Base-by-base conservation (phyloP, 306 rosid species). In the Fagus sylvatica region DNA sequence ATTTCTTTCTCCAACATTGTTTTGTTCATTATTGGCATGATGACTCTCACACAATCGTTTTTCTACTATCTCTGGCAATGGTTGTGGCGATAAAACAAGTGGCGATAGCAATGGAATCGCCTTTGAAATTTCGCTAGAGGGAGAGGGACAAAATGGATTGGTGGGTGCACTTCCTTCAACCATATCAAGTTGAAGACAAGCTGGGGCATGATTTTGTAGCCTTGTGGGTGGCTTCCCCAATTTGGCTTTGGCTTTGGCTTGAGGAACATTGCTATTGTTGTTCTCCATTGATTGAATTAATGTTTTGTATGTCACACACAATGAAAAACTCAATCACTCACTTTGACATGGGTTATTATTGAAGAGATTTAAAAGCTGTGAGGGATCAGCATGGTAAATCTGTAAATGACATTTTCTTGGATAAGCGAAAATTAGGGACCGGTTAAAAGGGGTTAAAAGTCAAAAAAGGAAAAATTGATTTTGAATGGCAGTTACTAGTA, bases 81-180 rank as follows among this genome's bases (percentile, higher is more conserved):
- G 90, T 1, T 48, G 71, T 8, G 96, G 94, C 1, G 94, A 87
- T 4, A 77, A 37, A n/a, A 80, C 43, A 2, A 92, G 90, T 0
- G 97, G 95, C 1, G 94, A 93, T 4, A 91, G 76, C 11, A 94
- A 80, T 0, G 98, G 98, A 76, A 94, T 87, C 0, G 96, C 89
- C 37, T 51, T 84, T 41, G 96, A 74, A 82, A 79, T 51, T 8
- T 76, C 87, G 0, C 9, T 1, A 16, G 70, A 28, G 12, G 66
- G n/a, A 13, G 16, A 22, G 28, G 28, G 28, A 22, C 64, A 48
- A 75, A 64, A 34, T 22, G 88, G 77, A 77, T 74, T 70, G 61
- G 80, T 33, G 12, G 79, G 51, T 4, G 75, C 43, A 0, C 40
- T 79, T 17, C 8, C 53, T 37, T 72, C 22, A 5, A 76, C 53